Evolutionary conservation across 2,329 filamentous ascomycete species (phyloP).

Genomic region (Trichoderma sp.): DNA sequence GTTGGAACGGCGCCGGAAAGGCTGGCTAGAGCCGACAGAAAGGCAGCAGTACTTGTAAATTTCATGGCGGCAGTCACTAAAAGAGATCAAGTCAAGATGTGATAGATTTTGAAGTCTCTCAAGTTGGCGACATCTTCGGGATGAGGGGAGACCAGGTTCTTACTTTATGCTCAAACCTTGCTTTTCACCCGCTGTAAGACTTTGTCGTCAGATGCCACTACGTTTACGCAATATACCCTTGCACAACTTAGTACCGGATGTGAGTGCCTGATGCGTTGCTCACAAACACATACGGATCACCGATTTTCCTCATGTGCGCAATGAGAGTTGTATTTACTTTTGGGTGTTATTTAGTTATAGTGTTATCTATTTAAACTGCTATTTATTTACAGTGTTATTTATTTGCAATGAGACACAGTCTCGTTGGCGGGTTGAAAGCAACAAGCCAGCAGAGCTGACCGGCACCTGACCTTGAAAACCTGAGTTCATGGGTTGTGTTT

Average conservation of each 20-base stretch:
- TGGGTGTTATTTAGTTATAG: background rate
- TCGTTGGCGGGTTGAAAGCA: background rate
- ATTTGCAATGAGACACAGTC: background rate
- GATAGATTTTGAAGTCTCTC: background rate
- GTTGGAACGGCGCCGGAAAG: background rate
- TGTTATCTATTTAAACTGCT: background rate
- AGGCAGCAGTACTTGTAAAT: background rate
- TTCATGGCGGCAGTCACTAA: background rate
- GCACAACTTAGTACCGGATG: background rate
- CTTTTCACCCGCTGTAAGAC: background rate
- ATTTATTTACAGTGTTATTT: background rate
- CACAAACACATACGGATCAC: background rate
- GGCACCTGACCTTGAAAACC: background rate
- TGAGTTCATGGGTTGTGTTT: background rate
- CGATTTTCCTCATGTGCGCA: background rate
- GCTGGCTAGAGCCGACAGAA: constrained; percentile 1
- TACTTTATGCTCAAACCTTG: background rate
- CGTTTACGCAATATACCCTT: background rate
- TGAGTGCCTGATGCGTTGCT: background rate
- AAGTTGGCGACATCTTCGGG: background rate
- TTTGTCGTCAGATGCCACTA: background rate
- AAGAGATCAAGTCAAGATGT: background rate
- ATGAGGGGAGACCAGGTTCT: background rate
- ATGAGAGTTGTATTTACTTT: background rate
- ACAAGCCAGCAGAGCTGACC: background rate